A percentile compares a stretch with the other conserved stretches of the same genome.
Evolutionary conservation across 2,329 filamentous ascomycete genomes (phyloP).

Genomic region (Alternaria longipes): DNA sequence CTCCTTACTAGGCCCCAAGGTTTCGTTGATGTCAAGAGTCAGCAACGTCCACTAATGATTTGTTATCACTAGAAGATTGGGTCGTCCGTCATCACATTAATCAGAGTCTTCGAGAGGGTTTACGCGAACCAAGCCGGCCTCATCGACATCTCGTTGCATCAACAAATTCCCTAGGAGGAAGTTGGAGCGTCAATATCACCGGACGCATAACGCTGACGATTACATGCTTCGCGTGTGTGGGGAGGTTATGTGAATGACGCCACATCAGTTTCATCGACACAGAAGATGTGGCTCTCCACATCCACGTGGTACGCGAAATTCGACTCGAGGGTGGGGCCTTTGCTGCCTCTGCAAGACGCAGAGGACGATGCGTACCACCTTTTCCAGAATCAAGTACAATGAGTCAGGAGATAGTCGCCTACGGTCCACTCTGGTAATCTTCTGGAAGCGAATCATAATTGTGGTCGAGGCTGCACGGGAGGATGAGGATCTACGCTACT

Average conservation of each 20-base stretch:
- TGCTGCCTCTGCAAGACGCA: background rate
- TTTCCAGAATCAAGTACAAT: background rate
- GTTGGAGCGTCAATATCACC: background rate
- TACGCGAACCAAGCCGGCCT: background rate
- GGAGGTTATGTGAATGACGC: slow-evolving; percentile 2
- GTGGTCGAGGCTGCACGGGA: slow-evolving; percentile 1
- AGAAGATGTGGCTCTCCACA: slow-evolving; percentile 12
- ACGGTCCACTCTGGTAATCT: slow-evolving; percentile 10
- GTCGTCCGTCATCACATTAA: slow-evolving; percentile 1
- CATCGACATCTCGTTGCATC: slow-evolving; percentile 6
- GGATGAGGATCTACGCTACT: slow-evolving; percentile 13
- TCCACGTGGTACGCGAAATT: slow-evolving; percentile 16
- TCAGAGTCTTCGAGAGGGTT: background rate
- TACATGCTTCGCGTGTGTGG: slow-evolving; percentile 7
- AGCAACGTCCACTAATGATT: slow-evolving; percentile 5
- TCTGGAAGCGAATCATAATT: slow-evolving; percentile 14
- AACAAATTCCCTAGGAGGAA: slow-evolving; percentile 2
- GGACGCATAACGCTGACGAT: background rate
- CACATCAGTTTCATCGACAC: slow-evolving; percentile 11
- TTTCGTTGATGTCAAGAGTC: slow-evolving; percentile 13
- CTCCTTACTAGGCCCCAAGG: slow-evolving; percentile 13
- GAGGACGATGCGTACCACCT: slow-evolving; percentile 4
- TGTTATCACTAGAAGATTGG: background rate
- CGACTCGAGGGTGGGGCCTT: background rate
- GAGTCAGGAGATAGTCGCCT: slow-evolving; percentile 1